Evolutionary conservation across 2,329 filamentous ascomycete species (phyloP).

Genomic region (Capronia coronata): DNA sequence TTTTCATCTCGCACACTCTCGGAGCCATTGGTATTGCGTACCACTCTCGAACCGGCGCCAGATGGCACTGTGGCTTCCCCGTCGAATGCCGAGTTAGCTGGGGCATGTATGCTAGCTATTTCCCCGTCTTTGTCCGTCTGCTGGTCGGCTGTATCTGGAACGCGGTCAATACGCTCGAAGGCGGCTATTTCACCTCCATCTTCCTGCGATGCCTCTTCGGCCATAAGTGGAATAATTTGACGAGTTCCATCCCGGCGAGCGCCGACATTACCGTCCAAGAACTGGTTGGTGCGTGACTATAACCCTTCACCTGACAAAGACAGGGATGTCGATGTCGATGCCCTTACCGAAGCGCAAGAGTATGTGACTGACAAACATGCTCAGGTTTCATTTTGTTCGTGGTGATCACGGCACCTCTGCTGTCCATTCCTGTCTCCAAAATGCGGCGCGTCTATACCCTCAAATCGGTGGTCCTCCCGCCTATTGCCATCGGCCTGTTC

Average conservation of each 20-base stretch:
- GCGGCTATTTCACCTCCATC: slow-evolving; percentile 42
- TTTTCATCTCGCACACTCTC: slow-evolving; percentile 72
- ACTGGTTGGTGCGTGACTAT: slow-evolving; percentile 31
- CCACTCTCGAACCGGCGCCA: slow-evolving; percentile 76
- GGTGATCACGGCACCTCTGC: slow-evolving; percentile 37
- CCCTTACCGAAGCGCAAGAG: no score
- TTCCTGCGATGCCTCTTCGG: slow-evolving; percentile 43
- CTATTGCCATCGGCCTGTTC: not conserved
- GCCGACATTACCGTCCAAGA: slow-evolving; percentile 42
- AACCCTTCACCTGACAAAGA: not conserved
- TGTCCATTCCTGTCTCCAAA: slow-evolving; percentile 41
- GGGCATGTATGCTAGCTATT: slow-evolving; percentile 79
- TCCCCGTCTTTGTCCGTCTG: slow-evolving; percentile 64
- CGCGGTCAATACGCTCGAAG: slow-evolving; percentile 43
- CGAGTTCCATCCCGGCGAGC: slow-evolving; percentile 38
- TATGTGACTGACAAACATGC: no score
- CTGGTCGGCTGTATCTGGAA: slow-evolving; percentile 1
- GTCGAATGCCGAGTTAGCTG: slow-evolving; percentile 67
- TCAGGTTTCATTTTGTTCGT: slow-evolving; percentile 40
- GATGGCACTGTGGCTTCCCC: slow-evolving; percentile 83
- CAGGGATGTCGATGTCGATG: no score
- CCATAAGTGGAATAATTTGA: slow-evolving; percentile 37
- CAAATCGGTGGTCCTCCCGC: slow-evolving; percentile 1
- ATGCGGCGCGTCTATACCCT: slow-evolving; percentile 40
- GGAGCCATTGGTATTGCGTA: slow-evolving; percentile 55